Conservation (phyloP, 2,329 filamentous ascomycete genomes). For the Cladophialophora yegresii region DNA sequence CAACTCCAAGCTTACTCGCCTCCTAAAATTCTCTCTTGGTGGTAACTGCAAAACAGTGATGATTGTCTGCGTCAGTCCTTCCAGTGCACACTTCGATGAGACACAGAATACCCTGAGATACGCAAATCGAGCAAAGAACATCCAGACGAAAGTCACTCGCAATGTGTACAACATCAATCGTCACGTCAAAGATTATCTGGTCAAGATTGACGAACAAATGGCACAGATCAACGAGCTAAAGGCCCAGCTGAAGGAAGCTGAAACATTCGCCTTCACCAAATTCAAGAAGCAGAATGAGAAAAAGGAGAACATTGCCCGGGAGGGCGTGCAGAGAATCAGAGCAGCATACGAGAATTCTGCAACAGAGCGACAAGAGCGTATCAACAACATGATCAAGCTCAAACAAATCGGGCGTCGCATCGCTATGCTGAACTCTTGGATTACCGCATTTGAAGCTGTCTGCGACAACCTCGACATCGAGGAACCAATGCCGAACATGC, state of each 20-base stretch:
- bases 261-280: constrained; percentile 78
- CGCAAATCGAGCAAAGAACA: constrained; percentile 97
- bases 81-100: constrained; percentile 95
- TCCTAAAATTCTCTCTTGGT: constrained; percentile 94
- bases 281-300: constrained; percentile 90
- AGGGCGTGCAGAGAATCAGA: constrained; percentile 78
- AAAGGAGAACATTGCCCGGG: constrained; percentile 70
- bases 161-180: constrained; percentile 99
- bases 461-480: constrained; percentile 72
- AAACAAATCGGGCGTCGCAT: constrained; percentile 83
- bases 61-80: constrained; percentile 98
- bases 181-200: constrained; percentile 97
- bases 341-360: constrained; percentile 79
- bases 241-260: constrained; percentile 86
- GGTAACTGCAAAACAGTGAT: constrained; percentile 99
- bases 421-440: constrained; percentile 83
- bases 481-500: constrained; percentile 65
- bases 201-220: constrained; percentile 99
- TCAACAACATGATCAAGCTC: constrained; percentile 76
- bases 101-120: constrained; percentile 97
- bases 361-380: constrained; percentile 74
- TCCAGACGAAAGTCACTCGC: constrained; percentile 98
- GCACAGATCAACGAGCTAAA: constrained; percentile 94
- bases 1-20: constrained; percentile 92
- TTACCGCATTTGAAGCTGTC: constrained; percentile 83